Conservation (phyloP, 2,329 filamentous ascomycete species). For the Stromatinia cepivora region DNA sequence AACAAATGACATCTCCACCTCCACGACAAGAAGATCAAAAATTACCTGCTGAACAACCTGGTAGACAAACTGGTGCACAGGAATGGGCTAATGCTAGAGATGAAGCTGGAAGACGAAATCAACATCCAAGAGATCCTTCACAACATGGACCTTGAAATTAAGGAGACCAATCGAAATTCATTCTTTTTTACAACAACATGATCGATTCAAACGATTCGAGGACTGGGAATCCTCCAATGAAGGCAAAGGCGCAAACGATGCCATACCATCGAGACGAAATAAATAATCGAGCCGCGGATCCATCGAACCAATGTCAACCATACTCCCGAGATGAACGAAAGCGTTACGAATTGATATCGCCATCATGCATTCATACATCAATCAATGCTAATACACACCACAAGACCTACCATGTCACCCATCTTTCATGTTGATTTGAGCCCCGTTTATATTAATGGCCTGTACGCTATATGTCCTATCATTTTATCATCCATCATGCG, state of each 20-base stretch:
- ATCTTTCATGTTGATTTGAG: neutral
- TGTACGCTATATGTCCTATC: constrained; percentile 15
- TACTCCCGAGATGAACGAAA: neutral
- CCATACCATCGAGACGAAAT: neutral
- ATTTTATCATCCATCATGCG: neutral
- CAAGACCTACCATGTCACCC: neutral
- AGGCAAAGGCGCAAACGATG: neutral
- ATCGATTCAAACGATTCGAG: neutral
- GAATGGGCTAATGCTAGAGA: constrained; percentile 53
- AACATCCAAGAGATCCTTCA: constrained; percentile 48
- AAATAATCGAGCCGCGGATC: neutral
- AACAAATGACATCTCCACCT: constrained; percentile 24
- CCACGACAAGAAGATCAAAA: constrained; percentile 55
- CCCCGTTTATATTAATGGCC: constrained; percentile 6
- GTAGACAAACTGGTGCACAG: constrained; percentile 51
- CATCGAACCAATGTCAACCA: neutral
- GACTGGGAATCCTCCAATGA: neutral
- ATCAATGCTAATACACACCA: constrained; percentile 11
- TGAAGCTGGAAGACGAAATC: constrained; percentile 43
- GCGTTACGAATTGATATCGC: neutral
- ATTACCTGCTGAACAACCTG: constrained; percentile 60
- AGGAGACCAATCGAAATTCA: constrained; percentile 6
- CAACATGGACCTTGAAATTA: constrained; percentile 42
- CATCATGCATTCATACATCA: neutral
- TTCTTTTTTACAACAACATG: neutral